phyloP scores from a whole-genome alignment of 2,329 filamentous ascomycete genomes.

The Leptosphaerulina australis region DNA sequence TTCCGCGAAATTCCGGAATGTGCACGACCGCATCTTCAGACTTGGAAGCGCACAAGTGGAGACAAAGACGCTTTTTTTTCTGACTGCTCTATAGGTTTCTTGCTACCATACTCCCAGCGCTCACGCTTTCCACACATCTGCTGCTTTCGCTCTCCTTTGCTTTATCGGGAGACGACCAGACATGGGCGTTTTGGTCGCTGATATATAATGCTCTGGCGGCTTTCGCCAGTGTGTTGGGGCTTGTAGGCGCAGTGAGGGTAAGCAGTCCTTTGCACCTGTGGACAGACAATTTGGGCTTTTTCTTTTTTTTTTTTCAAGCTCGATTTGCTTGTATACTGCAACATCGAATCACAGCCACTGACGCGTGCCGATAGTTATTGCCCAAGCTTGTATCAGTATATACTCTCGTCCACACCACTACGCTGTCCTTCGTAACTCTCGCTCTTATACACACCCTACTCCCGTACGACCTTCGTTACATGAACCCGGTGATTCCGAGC shows the following conservation, averaged over 20 bases:
- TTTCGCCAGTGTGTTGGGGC: conserved; percentile 49
- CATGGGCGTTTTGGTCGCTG: conserved; percentile 41
- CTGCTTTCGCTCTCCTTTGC: conserved; percentile 34
- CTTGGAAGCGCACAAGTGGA: too few relatives aligned
- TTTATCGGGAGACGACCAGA: conserved; percentile 32
- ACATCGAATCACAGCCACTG: conserved; percentile 15
- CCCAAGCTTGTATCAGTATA: conserved; percentile 36
- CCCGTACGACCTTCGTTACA: conserved; percentile 26
- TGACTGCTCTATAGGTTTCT: conserved; percentile 31
- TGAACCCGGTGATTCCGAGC: conserved; percentile 32
- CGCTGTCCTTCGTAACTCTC: conserved; percentile 37
- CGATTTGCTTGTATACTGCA: neutral
- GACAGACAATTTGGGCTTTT: neutral
- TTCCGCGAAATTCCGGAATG: conserved; percentile 1
- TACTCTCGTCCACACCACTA: conserved; percentile 33
- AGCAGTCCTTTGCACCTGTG: conserved; percentile 19
- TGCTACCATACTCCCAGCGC: conserved; percentile 34
- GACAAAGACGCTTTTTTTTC: too few relatives aligned
- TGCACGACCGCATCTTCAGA: neutral
- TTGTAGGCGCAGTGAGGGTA: conserved; percentile 54
- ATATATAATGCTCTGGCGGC: conserved; percentile 51
- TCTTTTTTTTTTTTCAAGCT: too few relatives aligned
- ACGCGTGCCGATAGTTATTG: conserved; percentile 27
- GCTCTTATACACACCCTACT: conserved; percentile 34
- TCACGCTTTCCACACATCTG: conserved; percentile 36